Evolutionary conservation across 179 eudicot species (phyloP).

Genomic region (Carnegiea gigantea): DNA sequence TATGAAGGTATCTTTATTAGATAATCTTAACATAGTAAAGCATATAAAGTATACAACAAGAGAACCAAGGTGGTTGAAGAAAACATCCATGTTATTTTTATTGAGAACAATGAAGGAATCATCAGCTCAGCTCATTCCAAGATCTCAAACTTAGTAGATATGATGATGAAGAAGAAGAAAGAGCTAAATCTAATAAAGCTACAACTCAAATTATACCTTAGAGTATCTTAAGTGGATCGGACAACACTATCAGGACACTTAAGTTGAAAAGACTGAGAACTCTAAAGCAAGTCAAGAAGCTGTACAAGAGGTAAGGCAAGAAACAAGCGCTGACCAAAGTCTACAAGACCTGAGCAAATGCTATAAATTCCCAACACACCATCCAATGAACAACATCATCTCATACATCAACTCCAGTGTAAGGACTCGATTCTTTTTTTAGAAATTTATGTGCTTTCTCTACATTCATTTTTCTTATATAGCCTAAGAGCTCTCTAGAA

Average conservation of each 20-base stretch:
- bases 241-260: too few species aligned
- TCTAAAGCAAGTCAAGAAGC: too few species aligned
- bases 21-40: neutral
- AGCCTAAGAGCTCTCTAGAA: neutral
- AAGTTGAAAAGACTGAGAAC: too few species aligned
- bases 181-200: too few species aligned
- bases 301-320: too few species aligned
- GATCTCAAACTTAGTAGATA: neutral
- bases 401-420: neutral
- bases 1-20: neutral
- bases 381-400: neutral
- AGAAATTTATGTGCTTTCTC: neutral
- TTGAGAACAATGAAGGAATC: neutral
- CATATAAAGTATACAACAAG: neutral
- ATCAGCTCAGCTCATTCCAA: too few species aligned
- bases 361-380: too few species aligned
- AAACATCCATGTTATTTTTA: neutral
- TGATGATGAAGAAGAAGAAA: neutral
- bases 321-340: too few species aligned
- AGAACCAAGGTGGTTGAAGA: neutral
- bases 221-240: too few species aligned
- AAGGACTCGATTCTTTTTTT: neutral
- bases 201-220: too few species aligned
- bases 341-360: neutral
- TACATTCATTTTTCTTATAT: neutral